Percentiles rank a stretch among this genome's conserved stretches.
These are phyloP conservation scores for Fusarium setosum DNA, from an alignment of 2,329 filamentous ascomycete species.

Conservation along the genomic window DNA sequence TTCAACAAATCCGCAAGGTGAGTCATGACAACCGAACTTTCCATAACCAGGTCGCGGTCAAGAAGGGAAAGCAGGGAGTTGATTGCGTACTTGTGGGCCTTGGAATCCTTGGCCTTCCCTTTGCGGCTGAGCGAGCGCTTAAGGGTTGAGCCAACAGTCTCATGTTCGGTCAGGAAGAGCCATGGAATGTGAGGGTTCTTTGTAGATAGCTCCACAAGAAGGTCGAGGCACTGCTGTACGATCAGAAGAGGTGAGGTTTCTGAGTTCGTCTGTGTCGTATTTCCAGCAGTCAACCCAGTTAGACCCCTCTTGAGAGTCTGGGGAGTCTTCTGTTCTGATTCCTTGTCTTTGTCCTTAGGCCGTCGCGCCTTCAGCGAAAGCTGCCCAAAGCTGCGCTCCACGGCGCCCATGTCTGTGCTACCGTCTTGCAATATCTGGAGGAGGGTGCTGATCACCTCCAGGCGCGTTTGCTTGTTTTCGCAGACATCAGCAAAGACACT, in stretches of 20 bases:
- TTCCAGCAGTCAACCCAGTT: slow-evolving; percentile 65
- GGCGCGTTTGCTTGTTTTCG: slow-evolving; percentile 94
- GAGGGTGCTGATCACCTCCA: slow-evolving; percentile 92
- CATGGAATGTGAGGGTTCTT: slow-evolving; percentile 89
- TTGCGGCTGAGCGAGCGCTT: slow-evolving; percentile 85
- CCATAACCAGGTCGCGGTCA: slow-evolving; percentile 94
- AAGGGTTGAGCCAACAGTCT: slow-evolving; percentile 76
- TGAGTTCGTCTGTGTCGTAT: slow-evolving; percentile 70
- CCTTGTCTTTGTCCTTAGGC: slow-evolving; percentile 72
- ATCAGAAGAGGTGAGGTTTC: slow-evolving; percentile 95
- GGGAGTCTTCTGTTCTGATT: slow-evolving; percentile 76
- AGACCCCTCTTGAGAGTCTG: slow-evolving; percentile 81
- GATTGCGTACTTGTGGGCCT: slow-evolving; percentile 87
- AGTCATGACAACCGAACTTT: slow-evolving; percentile 97
- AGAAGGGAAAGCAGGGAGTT: slow-evolving; percentile 90
- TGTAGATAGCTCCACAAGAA: slow-evolving; percentile 84
- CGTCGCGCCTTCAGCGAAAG: slow-evolving; percentile 92
- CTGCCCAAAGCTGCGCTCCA: slow-evolving; percentile 95
- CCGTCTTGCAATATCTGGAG: slow-evolving; percentile 96
- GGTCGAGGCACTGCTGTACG: slow-evolving; percentile 92
- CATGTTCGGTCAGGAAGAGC: slow-evolving; percentile 95
- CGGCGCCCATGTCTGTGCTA: slow-evolving; percentile 90
- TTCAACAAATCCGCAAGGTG: slow-evolving; percentile 88
- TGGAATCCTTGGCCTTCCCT: slow-evolving; percentile 87
- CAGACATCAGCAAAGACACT: slow-evolving; percentile 91